phyloP scores from a whole-genome alignment of 2,329 filamentous ascomycete species.

The Exophiala xenobiotica region DNA sequence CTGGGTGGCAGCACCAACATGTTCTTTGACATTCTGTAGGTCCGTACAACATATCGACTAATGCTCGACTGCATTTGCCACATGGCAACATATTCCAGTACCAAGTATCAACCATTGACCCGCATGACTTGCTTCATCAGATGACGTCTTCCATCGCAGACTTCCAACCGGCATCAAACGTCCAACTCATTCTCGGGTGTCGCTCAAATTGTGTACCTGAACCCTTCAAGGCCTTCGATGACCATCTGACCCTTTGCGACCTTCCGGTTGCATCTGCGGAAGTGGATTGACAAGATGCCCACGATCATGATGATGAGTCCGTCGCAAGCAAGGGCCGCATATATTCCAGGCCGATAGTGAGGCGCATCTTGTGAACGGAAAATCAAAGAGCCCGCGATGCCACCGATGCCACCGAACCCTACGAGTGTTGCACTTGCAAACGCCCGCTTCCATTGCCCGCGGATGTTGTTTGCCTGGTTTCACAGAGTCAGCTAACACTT shows the following conservation, averaged over 20 bases:
- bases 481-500: not conserved
- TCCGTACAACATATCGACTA: too few relatives aligned
- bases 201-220: slow-evolving; percentile 39
- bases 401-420: slow-evolving; percentile 62
- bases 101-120: too few relatives aligned
- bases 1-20: too few relatives aligned
- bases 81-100: too few relatives aligned
- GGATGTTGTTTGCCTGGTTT: slow-evolving; percentile 84
- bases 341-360: slow-evolving; percentile 37
- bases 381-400: slow-evolving; percentile 70
- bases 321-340: slow-evolving; percentile 47
- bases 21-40: too few relatives aligned
- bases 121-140: too few relatives aligned
- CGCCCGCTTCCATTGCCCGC: slow-evolving; percentile 83
- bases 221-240: slow-evolving; percentile 48
- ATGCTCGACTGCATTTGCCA: too few relatives aligned
- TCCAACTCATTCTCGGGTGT: too few relatives aligned
- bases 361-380: slow-evolving; percentile 53
- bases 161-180: too few relatives aligned
- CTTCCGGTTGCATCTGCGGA: slow-evolving; percentile 52
- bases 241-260: slow-evolving; percentile 49
- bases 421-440: slow-evolving; percentile 34
- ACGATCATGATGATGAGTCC: slow-evolving; percentile 59
- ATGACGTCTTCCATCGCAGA: too few relatives aligned
- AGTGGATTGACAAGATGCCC: slow-evolving; percentile 52